Conservation (phyloP, 2,329 filamentous ascomycete genomes). For the Paecilomyces dactylethromorphus region DNA sequence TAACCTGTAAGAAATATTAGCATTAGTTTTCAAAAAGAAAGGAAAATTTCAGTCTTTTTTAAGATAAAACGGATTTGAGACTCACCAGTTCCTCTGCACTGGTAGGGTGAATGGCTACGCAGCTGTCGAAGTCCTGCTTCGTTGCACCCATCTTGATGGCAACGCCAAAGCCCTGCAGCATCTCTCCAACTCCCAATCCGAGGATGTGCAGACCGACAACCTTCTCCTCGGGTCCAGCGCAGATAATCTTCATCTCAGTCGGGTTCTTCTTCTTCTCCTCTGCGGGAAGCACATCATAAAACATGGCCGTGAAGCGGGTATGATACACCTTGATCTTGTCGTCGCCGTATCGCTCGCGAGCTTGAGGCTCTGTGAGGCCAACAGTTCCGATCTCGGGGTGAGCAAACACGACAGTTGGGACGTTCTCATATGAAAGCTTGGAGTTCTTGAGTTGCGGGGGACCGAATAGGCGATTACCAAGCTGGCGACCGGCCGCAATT, state of each 20-base stretch:
- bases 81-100: slow-evolving; percentile 67
- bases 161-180: slow-evolving; percentile 70
- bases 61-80: slow-evolving; percentile 27
- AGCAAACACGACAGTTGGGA: slow-evolving; percentile 48
- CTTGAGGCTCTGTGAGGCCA: slow-evolving; percentile 45
- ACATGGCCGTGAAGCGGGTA: slow-evolving; percentile 45
- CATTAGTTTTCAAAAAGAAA: neutral
- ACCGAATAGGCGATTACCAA: slow-evolving; percentile 46
- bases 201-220: slow-evolving; percentile 47
- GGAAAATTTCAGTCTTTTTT: neutral
- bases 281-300: slow-evolving; percentile 38
- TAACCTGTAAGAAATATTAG: neutral
- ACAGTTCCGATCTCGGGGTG: slow-evolving; percentile 46
- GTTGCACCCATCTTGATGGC: slow-evolving; percentile 75
- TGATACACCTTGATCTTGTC: slow-evolving; percentile 46
- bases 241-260: slow-evolving; percentile 46
- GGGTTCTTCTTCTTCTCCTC: slow-evolving; percentile 46
- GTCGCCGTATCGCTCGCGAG: slow-evolving; percentile 41
- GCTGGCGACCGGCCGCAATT: slow-evolving; percentile 46
- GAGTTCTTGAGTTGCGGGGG: slow-evolving; percentile 36
- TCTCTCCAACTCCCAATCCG: slow-evolving; percentile 49
- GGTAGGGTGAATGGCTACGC: slow-evolving; percentile 70
- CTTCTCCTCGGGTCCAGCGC: slow-evolving; percentile 43
- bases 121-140: slow-evolving; percentile 69
- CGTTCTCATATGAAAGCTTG: slow-evolving; percentile 43